Conservation (phyloP, 164 flowering plant species). For the Magnolia sinica region DNA sequence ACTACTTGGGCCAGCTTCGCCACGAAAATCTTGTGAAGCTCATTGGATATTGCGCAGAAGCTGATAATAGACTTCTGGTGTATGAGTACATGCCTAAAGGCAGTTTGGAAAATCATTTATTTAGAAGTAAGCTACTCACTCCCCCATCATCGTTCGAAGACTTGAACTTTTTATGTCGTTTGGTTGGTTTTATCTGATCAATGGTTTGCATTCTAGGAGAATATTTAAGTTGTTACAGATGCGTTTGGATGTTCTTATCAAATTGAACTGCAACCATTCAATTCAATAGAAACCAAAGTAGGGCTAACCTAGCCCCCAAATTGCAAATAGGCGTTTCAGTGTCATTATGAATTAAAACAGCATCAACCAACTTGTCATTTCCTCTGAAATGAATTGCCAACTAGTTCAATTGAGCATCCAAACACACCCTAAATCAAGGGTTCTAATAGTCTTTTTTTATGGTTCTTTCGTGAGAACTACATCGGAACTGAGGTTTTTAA, state of each 20-base stretch:
- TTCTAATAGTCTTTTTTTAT: no score
- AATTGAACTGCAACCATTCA: neutral
- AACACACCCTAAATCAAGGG: no score
- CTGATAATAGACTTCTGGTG: slow-evolving; percentile 64
- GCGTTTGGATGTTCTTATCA: neutral
- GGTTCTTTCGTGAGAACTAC: no score
- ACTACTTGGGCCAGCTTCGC: slow-evolving; percentile 20
- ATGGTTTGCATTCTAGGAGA: no score
- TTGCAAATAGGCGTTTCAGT: no score
- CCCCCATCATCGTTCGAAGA: neutral
- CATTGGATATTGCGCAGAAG: slow-evolving; percentile 23
- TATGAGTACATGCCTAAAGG: slow-evolving; percentile 86
- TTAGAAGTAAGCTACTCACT: slow-evolving; percentile 56
- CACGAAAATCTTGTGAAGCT: slow-evolving; percentile 20
- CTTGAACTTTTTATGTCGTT: no score
- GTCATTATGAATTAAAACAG: no score
- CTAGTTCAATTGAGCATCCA: neutral
- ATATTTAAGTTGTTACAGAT: no score
- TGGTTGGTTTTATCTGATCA: neutral
- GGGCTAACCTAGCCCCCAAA: neutral
- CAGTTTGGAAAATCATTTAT: slow-evolving; percentile 83
- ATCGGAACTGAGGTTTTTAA: no score
- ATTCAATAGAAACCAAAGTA: neutral
- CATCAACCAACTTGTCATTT: neutral
- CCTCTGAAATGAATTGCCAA: neutral